Base-by-base conservation (phyloP, 208 protist species). In the Borovskyia barvae region DNA sequence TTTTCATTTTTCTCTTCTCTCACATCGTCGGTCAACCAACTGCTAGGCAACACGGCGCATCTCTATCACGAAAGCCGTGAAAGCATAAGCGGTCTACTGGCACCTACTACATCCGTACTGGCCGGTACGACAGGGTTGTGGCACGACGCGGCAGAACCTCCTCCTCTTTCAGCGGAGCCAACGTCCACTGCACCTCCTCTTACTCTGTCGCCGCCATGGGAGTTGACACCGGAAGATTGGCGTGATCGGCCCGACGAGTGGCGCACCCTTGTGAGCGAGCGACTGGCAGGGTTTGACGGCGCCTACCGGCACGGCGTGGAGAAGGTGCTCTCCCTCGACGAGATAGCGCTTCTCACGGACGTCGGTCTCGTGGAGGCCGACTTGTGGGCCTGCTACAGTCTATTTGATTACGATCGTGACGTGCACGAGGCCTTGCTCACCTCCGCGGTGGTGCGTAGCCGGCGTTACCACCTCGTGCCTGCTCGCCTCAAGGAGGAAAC, bases 401-500 rank as follows among this genome's bases (percentile, higher is more conserved):
- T 66, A 29, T 89, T 90, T 52, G 55, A 85, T 51, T 85, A 75
- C 15, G 68, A 88, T 22, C 65, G 69, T 14, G 82, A 86, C 42
- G 77, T 94, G 15, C 84, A 89, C 33, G 72, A 82, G 50, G 78
- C 69, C 4, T 53, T 94, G 35, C 72, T 94, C 11, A 53, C 37
- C 20, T 41, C 58, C 14, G 35, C 66, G 8, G 72, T 46, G 29
- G 26, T 87, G 37, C 65, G 79, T n/a, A 62, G 68, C 35, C 72
- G 78, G 50, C 87, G 87, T 49, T 91, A 90, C 64, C 64, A 61
- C 17, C 62, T 94, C 24, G 87, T 94, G 26, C 87, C 87, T 5
- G 57, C 67, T 1, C 63, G 59, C 28, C 73, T 94, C n/a, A 71
- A 72, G 40, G 87, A 94, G 20, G 71, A 82, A 30, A 69, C 53